Conservation (phyloP, 2,329 filamentous ascomycete species). For the Malbranchea zuffiana region DNA sequence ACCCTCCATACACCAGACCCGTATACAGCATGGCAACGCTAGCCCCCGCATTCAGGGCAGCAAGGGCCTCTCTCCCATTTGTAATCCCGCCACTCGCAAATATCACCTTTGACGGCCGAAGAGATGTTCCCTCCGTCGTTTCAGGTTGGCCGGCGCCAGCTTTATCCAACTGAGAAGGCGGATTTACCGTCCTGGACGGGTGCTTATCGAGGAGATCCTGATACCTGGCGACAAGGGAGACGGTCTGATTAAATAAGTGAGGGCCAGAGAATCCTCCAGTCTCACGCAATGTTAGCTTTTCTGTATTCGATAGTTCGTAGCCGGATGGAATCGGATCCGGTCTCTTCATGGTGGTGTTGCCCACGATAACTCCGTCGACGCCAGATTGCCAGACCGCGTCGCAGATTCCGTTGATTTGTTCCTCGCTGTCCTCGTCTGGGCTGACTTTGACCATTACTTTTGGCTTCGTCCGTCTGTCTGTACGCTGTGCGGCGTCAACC, state of each 20-base stretch:
- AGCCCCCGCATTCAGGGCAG: conserved; percentile 77
- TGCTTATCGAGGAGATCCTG: conserved; percentile 53
- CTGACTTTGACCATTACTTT: conserved; percentile 97
- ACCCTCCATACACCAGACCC: conserved; percentile 53
- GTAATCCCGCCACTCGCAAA: conserved; percentile 93
- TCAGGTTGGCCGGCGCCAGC: conserved; percentile 14
- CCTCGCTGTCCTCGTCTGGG: conserved; percentile 79
- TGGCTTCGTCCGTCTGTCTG: conserved; percentile 60
- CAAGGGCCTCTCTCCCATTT: conserved; percentile 69
- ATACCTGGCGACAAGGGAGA: conserved; percentile 70
- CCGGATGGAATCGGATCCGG: conserved; percentile 58
- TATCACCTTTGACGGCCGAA: conserved; percentile 55
- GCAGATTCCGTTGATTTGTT: conserved; percentile 79
- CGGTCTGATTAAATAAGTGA: conserved; percentile 70
- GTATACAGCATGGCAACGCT: conserved; percentile 91
- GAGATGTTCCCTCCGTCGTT: conserved; percentile 8
- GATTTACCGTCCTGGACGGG: conserved; percentile 16
- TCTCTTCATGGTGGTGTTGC: conserved; percentile 86
- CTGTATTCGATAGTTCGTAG: conserved; percentile 52
- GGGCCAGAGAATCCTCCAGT: conserved; percentile 86
- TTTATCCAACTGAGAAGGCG: conserved; percentile 12
- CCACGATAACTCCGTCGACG: conserved; percentile 91
- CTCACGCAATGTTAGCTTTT: conserved; percentile 59
- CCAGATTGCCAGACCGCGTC: conserved; percentile 72
- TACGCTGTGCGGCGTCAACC: conserved; percentile 61